These are phyloP conservation scores for Aspergillus sp. DNA, from an alignment of 2,329 filamentous ascomycete genomes.

Conservation along the genomic window DNA sequence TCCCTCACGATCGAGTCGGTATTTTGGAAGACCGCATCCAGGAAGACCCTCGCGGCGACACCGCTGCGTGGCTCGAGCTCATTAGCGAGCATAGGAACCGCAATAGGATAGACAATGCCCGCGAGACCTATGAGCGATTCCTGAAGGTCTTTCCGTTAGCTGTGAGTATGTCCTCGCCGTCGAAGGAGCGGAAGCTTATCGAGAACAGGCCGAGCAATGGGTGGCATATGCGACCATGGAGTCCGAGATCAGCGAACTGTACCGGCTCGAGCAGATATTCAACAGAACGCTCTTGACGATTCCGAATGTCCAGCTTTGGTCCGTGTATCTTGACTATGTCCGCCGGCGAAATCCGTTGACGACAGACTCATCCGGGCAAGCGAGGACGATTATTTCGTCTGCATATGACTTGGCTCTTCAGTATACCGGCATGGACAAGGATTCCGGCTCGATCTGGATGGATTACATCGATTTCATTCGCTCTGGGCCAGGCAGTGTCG, in stretches of 20 bases:
- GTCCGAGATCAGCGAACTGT: constrained; percentile 72
- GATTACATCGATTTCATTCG: constrained; percentile 94
- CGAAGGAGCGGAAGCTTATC: constrained; percentile 24
- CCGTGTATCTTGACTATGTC: constrained; percentile 88
- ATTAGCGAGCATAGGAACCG: constrained; percentile 76
- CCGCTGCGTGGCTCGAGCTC: constrained; percentile 82
- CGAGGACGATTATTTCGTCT: constrained; percentile 68
- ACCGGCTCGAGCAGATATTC: constrained; percentile 74
- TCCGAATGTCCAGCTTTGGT: constrained; percentile 81
- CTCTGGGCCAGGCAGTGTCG: constrained; percentile 72
- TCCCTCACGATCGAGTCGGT: constrained; percentile 64
- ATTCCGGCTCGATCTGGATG: constrained; percentile 81
- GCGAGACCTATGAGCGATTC: constrained; percentile 75
- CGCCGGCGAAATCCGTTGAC: constrained; percentile 81
- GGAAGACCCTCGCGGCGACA: constrained; percentile 84
- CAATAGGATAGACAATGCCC: constrained; percentile 71
- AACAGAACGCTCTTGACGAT: constrained; percentile 67
- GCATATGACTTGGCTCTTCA: constrained; percentile 89
- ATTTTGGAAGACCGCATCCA: constrained; percentile 83
- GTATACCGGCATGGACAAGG: constrained; percentile 82
- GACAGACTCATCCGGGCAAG: constrained; percentile 64
- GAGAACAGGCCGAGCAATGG: constrained; percentile 75
- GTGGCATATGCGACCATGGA: constrained; percentile 83
- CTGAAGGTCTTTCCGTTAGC: constrained; percentile 79
- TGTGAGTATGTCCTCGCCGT: constrained; percentile 50